Base-by-base conservation (phyloP, 441 rosid species). In the Jatropha multifida region DNA sequence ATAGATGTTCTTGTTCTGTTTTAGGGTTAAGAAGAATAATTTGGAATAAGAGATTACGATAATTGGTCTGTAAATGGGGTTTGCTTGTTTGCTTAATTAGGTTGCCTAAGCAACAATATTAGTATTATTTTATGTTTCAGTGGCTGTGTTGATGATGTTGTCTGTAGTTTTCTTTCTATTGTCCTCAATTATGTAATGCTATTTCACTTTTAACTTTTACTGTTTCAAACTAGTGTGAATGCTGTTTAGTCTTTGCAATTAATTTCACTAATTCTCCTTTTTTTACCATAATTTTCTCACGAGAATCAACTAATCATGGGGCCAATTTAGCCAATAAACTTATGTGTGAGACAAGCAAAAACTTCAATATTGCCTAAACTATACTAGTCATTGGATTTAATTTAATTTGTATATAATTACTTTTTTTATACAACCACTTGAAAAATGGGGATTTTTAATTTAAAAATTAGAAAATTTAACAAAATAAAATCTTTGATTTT, bases 31-130 rank as follows among this genome's bases (percentile, higher is more conserved):
- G 7, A 15, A 54, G 1, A n/a, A 54, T 4, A 38, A 61, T 69
- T 74, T 58, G 69, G 69, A 58, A 80, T 66, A 76, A 71, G 51
- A 61, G 12, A 27, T 38, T 13, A 42, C 37, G 60, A 37, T 70
- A 11, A n/a, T 26, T 63, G 77, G 65, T 64, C 44, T 75, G 81
- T 81, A 75, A 78, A 70, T 71, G 61, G 55, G 62, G 26, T 26
- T 49, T 15, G 74, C 61, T 54, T 54, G 23, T 18, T 54, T 52
- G 10, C 56, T 52, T 18, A 5, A 2, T 6, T 54, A 44, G 48
- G 48, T 44, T 44, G 6, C 48, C 9, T 44, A 44, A 44, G 76
- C 8, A 37, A 44, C 52, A 37, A 14, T 41, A 37, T 37, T 15
- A 20, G 6, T 67, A 27, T n/a, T 64, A 41, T 3, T 46, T 72